A percentile compares a stretch with the other conserved stretches of the same genome.
phyloP scores from a whole-genome alignment of 2,329 filamentous ascomycete species.

The Diplodia sapinea region DNA sequence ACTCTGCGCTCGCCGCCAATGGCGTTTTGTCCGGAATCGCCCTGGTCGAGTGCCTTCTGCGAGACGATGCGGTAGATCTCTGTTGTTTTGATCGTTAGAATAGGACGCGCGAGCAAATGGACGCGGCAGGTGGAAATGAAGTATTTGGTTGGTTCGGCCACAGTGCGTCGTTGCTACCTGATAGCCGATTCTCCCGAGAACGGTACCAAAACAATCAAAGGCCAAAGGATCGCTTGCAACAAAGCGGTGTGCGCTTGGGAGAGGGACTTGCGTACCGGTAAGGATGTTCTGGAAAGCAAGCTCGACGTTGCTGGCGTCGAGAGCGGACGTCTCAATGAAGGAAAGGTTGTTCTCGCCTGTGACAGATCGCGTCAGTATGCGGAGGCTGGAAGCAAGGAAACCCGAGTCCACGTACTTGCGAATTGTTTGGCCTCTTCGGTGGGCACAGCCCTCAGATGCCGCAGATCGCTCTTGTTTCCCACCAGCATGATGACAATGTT shows the following conservation, averaged over 20 bases:
- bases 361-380: conserved; percentile 21
- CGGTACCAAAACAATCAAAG: not conserved
- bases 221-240: not conserved
- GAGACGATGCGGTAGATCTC: conserved; percentile 99
- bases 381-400: not conserved
- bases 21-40: conserved; percentile 78
- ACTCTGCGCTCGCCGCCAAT: conserved; percentile 75
- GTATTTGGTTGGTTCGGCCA: not conserved
- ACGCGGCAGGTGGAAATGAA: not conserved
- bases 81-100: conserved; percentile 47
- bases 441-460: conserved; percentile 93
- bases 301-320: conserved; percentile 99
- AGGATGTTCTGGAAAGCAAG: conserved; percentile 99
- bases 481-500: conserved; percentile 99
- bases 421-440: conserved; percentile 98
- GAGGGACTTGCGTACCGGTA: conserved; percentile 70
- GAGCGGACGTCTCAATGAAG: conserved; percentile 98
- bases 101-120: not conserved
- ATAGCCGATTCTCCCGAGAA: not conserved
- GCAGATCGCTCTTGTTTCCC: conserved; percentile 99
- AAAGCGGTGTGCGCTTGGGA: not conserved
- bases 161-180: conserved; percentile 1
- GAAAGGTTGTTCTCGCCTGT: conserved; percentile 95
- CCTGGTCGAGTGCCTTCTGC: conserved; percentile 92
- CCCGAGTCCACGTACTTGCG: conserved; percentile 71